These are phyloP conservation scores for Plasmopara muralis DNA, from an alignment of 352 stramenopile genomes.

Conservation along the genomic window DNA sequence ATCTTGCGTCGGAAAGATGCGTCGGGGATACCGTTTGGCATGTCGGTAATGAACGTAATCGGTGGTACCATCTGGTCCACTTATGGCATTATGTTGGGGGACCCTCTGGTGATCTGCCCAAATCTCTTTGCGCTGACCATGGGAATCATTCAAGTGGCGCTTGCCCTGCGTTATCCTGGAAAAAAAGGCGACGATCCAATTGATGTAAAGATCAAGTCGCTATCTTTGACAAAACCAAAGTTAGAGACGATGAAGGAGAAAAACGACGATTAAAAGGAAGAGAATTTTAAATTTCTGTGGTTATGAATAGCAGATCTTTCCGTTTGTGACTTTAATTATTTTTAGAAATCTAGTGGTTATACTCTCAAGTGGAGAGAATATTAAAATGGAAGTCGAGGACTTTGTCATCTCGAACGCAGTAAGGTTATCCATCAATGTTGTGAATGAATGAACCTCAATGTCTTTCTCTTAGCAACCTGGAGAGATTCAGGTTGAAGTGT, in stretches of 20 bases:
- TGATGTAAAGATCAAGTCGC: slow-evolving; percentile 14
- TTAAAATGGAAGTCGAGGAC: slow-evolving; percentile 46
- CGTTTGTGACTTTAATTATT: slow-evolving; percentile 7
- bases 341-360: neutral
- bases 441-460: neutral
- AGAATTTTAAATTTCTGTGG: neutral
- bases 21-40: slow-evolving; percentile 62
- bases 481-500: slow-evolving; percentile 85
- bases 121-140: slow-evolving; percentile 67
- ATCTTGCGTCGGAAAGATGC: slow-evolving; percentile 62
- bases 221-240: slow-evolving; percentile 7
- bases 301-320: slow-evolving; percentile 3
- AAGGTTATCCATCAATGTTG: neutral
- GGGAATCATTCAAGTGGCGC: slow-evolving; percentile 61
- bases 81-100: slow-evolving; percentile 61
- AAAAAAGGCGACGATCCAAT: slow-evolving; percentile 15
- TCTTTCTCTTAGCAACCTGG: slow-evolving; percentile 35
- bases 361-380: neutral
- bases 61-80: slow-evolving; percentile 54
- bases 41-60: slow-evolving; percentile 77
- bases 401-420: slow-evolving; percentile 51
- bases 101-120: slow-evolving; percentile 58
- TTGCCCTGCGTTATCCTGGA: slow-evolving; percentile 51
- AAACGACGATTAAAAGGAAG: neutral
- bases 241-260: slow-evolving; percentile 27